Base-by-base conservation (phyloP, 2,329 filamentous ascomycete genomes). In the Hortaea werneckii region DNA sequence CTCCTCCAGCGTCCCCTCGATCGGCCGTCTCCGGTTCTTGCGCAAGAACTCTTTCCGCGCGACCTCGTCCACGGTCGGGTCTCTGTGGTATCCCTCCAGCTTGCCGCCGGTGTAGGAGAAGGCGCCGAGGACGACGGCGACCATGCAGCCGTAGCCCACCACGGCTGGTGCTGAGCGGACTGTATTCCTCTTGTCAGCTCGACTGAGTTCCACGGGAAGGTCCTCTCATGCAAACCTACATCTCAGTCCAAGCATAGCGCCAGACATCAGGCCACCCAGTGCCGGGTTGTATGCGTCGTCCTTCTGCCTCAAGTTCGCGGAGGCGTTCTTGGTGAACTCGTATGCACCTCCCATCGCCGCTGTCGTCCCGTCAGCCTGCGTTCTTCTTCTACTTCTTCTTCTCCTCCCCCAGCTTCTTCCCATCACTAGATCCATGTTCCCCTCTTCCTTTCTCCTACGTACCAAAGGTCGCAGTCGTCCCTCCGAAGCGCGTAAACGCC, bases 281-380 rank as follows among this genome's bases (percentile, higher is more conserved):
- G 79, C 77, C 46, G 81, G 72, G 66, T 89, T 92, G 70, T 77
- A 83, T 54, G 75, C 72, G 64, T 95, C 89, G 48, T 95, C 79
- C 71, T 84, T 87, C 67, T 88, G 76, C 60, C 88, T 82, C 54
- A 95, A 72, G 70, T 95, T 95, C 66, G 87, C 86, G 40, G 83
- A 76, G 42, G 86, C 84, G 57, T 76, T 77, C 58, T 78, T 82
- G 57, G 82, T 76, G 72, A 95, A 95, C 58, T 79, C 77, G 68
- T 87, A 94, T 50, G 82, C 76, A 59, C 79, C 81, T 60, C 85
- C 85, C 66, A 82, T 79, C 37, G 79, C 78, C 61, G 81, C 85
- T 89, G 57, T 50, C 6, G 44, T 20, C 20, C 20, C 20, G 20
- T 53, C n/a, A 29, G 58, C 54, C 38, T 58, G 47, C 45, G 40